These are phyloP conservation scores for Botrytis elliptica DNA, from an alignment of 2,329 filamentous ascomycete species.

Conservation along the genomic window DNA sequence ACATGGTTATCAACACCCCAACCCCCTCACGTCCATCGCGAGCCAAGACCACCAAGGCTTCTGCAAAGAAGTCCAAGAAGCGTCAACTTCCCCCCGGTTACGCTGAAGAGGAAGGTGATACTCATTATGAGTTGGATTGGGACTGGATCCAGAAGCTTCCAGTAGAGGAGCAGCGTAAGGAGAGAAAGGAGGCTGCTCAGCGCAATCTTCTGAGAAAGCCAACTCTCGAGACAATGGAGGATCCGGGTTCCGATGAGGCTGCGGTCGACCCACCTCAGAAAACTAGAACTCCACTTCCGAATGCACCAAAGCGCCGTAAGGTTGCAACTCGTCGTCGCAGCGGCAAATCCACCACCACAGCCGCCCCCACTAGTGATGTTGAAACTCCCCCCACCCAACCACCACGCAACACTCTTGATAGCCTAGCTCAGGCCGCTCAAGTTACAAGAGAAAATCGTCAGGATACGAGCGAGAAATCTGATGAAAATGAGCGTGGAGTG, in stretches of 20 bases:
- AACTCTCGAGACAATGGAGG: neutral
- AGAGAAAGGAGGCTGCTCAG: neutral
- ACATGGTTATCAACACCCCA: neutral
- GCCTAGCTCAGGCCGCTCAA: neutral
- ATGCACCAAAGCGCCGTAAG: neutral
- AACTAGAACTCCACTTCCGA: neutral
- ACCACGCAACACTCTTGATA: neutral
- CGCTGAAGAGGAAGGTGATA: neutral
- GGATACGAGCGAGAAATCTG: neutral
- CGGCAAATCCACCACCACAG: neutral
- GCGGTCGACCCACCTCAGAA: too few species aligned
- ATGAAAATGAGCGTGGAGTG: neutral
- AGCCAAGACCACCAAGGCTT: neutral
- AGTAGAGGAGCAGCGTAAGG: neutral
- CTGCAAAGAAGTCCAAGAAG: neutral
- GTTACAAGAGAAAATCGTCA: neutral
- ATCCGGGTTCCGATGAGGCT: too few species aligned
- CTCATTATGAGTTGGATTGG: neutral
- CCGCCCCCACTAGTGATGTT: neutral
- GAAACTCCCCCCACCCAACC: neutral
- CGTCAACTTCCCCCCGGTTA: too few species aligned
- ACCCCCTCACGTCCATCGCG: neutral
- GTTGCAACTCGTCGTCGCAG: neutral
- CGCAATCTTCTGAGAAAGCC: neutral
- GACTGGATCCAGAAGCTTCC: neutral